A percentile compares a stretch with the other conserved stretches of the same genome.
Evolutionary conservation across 805 yeast species (phyloP).

Genomic region (Myxozyma udenii): DNA sequence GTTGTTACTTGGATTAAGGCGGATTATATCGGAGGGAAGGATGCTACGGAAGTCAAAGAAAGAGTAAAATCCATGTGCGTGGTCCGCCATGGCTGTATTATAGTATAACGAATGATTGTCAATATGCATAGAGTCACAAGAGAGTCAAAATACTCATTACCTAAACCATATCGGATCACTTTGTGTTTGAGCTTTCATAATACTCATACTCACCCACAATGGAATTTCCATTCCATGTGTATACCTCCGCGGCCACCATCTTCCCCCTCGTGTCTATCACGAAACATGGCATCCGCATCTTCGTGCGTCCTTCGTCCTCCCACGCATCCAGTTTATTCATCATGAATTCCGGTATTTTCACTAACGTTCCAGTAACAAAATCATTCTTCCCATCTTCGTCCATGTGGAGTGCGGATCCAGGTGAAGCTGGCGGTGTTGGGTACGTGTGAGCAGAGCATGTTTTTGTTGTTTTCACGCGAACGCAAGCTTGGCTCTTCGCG

Average conservation of each 20-base stretch:
- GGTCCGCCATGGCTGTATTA: background rate
- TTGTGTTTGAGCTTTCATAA: too few species aligned
- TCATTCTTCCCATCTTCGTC: background rate
- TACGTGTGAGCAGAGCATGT: too few species aligned
- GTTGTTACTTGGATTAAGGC: conserved; percentile 36
- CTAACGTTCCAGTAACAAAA: conserved; percentile 6
- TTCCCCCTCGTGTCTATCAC: conserved; percentile 1
- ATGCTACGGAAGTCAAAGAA: background rate
- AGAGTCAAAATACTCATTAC: background rate
- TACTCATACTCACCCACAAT: conserved; percentile 22
- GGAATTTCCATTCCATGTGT: conserved; percentile 23
- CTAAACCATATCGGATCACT: background rate
- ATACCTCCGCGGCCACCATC: conserved; percentile 5
- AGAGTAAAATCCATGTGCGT: background rate
- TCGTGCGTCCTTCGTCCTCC: conserved; percentile 20
- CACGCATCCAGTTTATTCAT: conserved; percentile 10
- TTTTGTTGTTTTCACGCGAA: too few species aligned
- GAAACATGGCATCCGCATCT: conserved; percentile 9
- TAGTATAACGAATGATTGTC: background rate
- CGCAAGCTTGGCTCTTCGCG: conserved; percentile 8
- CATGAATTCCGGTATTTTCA: background rate
- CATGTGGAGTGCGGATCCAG: background rate
- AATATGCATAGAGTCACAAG: background rate
- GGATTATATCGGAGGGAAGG: conserved; percentile 33
- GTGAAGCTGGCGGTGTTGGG: background rate